Base-by-base conservation (phyloP, 1,139 yeast species). In the Kodamaea sp. region DNA sequence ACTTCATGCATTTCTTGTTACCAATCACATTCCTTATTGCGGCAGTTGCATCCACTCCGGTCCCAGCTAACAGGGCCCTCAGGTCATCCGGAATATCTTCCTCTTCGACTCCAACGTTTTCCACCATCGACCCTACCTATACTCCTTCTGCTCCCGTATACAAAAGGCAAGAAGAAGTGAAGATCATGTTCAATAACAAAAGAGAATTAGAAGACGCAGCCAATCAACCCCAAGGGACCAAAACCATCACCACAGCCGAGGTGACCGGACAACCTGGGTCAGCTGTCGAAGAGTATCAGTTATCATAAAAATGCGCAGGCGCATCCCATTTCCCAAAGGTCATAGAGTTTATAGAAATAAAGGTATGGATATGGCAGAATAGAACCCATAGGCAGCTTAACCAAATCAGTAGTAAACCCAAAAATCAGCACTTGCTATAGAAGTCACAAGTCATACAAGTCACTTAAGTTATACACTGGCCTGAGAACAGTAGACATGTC, bases 1-100 rank as follows among this genome's bases (percentile, higher is more conserved):
- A n/a, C n/a, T n/a, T n/a, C 25, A 35, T 35, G 39, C 28, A n/a
- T 12, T 21, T 29, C 23, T 8, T 10, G 8, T 16, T 15, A 4
- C 8, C 19, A 15, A 16, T 32, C n/a, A 10, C 19, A 21, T 13
- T 35, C 22, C 8, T 26, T 21, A 15, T 22, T 15, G 32, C 25
- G n/a, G 5, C 28, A 4, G 16, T 21, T n/a, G 23, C 10, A 9
- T 53, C 50, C 13, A 56, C 63, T 2, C 61, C 62, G 6, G 44
- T 59, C 10, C 62, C 63, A 5, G 62, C 62, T 15, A 47, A 58
- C 32, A 32, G 47, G 13, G 48, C 45, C 23, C 46, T 57, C 25
- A 50, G 46, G 32, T 57, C 57, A 2, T 15, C 10, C 7, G 30
- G 41, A 9, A 22, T 37, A 11, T 20, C 38, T 16, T 20, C 41